A percentile compares a stretch with the other conserved stretches of the same genome.
Evolutionary conservation across 2,329 filamentous ascomycete genomes (phyloP).

Genomic region (Clathrospora elynae): DNA sequence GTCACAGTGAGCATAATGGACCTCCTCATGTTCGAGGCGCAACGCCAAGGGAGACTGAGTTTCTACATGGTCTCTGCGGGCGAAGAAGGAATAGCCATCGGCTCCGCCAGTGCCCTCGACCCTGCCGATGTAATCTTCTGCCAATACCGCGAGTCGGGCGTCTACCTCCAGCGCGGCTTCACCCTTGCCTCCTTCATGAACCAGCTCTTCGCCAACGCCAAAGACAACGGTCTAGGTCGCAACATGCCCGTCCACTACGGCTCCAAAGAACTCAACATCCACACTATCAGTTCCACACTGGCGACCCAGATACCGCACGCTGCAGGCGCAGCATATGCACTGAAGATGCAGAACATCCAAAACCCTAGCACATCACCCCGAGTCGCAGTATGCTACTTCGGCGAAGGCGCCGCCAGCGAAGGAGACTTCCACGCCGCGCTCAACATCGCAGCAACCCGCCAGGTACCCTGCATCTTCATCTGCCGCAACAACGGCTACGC

Average conservation of each 20-base stretch:
- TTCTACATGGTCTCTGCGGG: conserved; percentile 98
- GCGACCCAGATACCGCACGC: conserved; percentile 91
- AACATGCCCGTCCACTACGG: conserved; percentile 99
- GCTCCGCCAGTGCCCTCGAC: conserved; percentile 81
- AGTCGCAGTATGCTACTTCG: conserved; percentile 84
- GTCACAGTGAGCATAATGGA: conserved; percentile 80
- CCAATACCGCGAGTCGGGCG: conserved; percentile 92
- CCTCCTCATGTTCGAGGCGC: conserved; percentile 96
- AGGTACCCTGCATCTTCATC: conserved; percentile 87
- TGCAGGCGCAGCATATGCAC: conserved; percentile 81
- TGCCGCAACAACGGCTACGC: conserved; percentile 94
- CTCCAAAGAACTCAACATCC: conserved; percentile 80
- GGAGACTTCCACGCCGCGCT: conserved; percentile 91
- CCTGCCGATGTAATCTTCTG: conserved; percentile 89
- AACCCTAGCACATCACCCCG: conserved; percentile 66
- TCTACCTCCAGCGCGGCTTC: conserved; percentile 88
- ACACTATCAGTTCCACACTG: conserved; percentile 83
- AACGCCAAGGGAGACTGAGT: conserved; percentile 87
- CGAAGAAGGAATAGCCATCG: conserved; percentile 92
- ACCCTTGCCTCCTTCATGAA: conserved; percentile 90
- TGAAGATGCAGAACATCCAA: conserved; percentile 78
- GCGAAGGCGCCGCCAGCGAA: conserved; percentile 87
- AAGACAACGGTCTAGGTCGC: conserved; percentile 78
- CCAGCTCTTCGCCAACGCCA: conserved; percentile 85
- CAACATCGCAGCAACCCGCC: conserved; percentile 86